These are phyloP conservation scores for Venustampulla echinocandica DNA, from an alignment of 495 filamentous ascomycete species.

Conservation along the genomic window DNA sequence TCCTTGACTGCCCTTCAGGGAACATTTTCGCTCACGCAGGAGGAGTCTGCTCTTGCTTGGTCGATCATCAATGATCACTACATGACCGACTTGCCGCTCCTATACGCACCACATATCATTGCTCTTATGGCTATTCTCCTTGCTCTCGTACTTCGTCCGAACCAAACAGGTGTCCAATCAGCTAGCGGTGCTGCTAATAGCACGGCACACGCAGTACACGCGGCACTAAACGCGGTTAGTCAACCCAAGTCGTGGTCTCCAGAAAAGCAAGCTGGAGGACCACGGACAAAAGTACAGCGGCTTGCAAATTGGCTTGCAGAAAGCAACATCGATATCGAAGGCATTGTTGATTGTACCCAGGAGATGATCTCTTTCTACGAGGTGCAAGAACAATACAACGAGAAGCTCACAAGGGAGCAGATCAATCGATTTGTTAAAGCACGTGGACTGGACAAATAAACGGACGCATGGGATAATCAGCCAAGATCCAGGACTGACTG, in stretches of 20 bases:
- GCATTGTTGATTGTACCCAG: conserved; percentile 86
- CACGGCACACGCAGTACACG: conserved; percentile 25
- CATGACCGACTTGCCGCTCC: conserved; percentile 82
- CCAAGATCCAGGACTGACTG: too few relatives aligned
- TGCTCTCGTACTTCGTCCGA: conserved; percentile 66
- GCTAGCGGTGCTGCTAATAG: conserved; percentile 22
- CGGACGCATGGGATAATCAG: neutral
- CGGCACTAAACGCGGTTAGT: conserved; percentile 15
- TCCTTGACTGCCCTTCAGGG: conserved; percentile 65
- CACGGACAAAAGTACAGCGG: conserved; percentile 53
- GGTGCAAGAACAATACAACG: conserved; percentile 80
- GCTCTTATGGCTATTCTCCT: conserved; percentile 86
- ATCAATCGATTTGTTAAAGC: conserved; percentile 79
- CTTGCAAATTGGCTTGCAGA: conserved; percentile 84
- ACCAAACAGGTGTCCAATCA: conserved; percentile 17
- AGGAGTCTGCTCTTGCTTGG: conserved; percentile 73
- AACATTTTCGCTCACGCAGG: conserved; percentile 60
- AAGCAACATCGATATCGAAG: conserved; percentile 85
- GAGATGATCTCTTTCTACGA: conserved; percentile 95
- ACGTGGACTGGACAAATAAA: conserved; percentile 65
- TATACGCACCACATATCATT: conserved; percentile 83
- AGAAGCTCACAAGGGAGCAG: conserved; percentile 57
- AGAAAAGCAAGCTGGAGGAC: conserved; percentile 7
- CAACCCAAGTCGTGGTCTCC: conserved; percentile 11
- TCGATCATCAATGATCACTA: conserved; percentile 94